Percentiles rank a stretch among this genome's conserved stretches.
Conservation (phyloP, 1,284 basidiomycete genomes). For the Ceratobasidium theobromae region DNA sequence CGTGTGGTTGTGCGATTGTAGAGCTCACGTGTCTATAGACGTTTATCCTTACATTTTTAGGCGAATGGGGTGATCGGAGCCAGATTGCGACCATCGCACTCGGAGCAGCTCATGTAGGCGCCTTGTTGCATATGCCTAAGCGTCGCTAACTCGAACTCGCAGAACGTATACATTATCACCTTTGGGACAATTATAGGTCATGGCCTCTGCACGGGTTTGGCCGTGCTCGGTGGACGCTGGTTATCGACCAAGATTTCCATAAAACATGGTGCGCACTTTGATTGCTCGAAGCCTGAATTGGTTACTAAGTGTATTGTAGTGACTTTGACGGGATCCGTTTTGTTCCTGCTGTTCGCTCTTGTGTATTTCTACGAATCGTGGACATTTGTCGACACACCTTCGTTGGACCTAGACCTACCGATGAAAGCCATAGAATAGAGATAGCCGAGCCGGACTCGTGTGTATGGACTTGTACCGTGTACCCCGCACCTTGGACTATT, state of each 20-base stretch:
- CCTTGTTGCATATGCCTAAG: slow-evolving; percentile 31
- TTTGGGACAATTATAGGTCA: slow-evolving; percentile 91
- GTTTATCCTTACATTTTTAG: slow-evolving; percentile 93
- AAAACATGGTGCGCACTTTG: slow-evolving; percentile 73
- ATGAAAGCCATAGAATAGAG: slow-evolving; percentile 10
- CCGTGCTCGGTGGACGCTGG: slow-evolving; percentile 88
- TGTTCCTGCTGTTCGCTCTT: slow-evolving; percentile 83
- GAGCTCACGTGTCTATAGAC: background rate
- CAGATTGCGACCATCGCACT: slow-evolving; percentile 98
- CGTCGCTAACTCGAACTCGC: slow-evolving; percentile 27
- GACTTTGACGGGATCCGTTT: slow-evolving; percentile 75
- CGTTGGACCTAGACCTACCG: slow-evolving; percentile 17
- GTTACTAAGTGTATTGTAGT: slow-evolving; percentile 52
- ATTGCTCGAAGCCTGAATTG: background rate
- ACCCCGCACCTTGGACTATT: no score
- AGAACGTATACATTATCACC: slow-evolving; percentile 80
- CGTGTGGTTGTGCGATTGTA: background rate
- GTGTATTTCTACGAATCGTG: slow-evolving; percentile 74
- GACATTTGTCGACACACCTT: slow-evolving; percentile 27
- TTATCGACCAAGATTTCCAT: slow-evolving; percentile 93
- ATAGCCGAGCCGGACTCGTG: background rate
- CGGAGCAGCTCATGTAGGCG: slow-evolving; percentile 87
- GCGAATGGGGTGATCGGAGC: slow-evolving; percentile 97
- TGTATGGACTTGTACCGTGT: no score
- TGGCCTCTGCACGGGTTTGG: slow-evolving; percentile 82